A percentile compares a stretch with the other conserved stretches of the same genome.
Conservation (phyloP, 169 alveolate genomes). For the Eimeria mitis region DNA sequence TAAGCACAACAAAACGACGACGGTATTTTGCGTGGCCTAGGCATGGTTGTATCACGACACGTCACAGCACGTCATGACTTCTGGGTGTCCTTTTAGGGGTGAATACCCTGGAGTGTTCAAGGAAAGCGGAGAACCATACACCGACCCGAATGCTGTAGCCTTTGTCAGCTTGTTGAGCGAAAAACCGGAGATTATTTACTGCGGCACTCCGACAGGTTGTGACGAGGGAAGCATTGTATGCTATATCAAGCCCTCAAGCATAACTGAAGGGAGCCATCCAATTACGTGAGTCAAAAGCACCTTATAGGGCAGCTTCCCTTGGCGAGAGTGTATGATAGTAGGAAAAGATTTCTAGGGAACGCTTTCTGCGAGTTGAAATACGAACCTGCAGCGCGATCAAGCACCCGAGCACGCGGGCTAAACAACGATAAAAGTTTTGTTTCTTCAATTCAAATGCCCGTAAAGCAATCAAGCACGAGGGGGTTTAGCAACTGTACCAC, state of each 20-base stretch:
- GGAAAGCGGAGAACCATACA: neutral
- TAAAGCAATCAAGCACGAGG: neutral
- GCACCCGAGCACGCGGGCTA: no score
- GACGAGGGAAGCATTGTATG: neutral
- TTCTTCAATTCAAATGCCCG: neutral
- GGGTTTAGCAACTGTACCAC: neutral
- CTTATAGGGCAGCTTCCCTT: neutral
- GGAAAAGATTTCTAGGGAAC: neutral
- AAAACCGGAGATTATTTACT: neutral
- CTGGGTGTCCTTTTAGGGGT: neutral
- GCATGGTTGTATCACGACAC: neutral
- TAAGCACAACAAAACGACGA: neutral
- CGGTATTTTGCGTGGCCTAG: neutral
- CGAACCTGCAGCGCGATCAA: neutral
- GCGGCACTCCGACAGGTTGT: neutral
- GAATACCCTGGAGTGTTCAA: constrained; percentile 8
- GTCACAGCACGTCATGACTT: neutral
- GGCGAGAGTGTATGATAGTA: neutral
- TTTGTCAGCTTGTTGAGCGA: constrained; percentile 24
- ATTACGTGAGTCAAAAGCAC: neutral
- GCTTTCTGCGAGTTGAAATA: neutral
- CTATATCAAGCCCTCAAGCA: constrained; percentile 6
- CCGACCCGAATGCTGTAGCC: constrained; percentile 27
- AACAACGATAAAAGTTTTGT: neutral
- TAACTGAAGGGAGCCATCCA: neutral